These are phyloP conservation scores for Pythium myriotylum DNA, from an alignment of 352 stramenopile species.

Conservation along the genomic window DNA sequence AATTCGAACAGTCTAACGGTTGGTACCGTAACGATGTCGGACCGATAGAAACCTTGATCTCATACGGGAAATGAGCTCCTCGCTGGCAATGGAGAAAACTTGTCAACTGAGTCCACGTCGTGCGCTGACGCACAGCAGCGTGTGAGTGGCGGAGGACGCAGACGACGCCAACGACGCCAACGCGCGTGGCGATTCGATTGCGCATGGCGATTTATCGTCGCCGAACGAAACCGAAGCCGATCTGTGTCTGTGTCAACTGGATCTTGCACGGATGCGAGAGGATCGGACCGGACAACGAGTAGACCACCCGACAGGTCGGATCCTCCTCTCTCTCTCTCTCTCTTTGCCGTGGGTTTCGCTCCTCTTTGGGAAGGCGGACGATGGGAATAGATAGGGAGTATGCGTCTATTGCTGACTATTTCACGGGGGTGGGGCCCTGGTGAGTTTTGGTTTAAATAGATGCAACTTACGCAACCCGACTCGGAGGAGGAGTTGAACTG, in stretches of 20 bases:
- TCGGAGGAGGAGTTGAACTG: not conserved
- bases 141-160: not conserved
- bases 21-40: not conserved
- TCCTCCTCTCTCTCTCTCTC: too few species aligned
- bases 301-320: too few species aligned
- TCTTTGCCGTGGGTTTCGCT: too few species aligned
- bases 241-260: not conserved
- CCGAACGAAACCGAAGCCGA: not conserved
- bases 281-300: too few species aligned
- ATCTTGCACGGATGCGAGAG: not conserved
- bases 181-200: not conserved
- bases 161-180: not conserved
- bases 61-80: not conserved
- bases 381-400: too few species aligned
- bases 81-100: not conserved
- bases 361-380: too few species aligned
- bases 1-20: not conserved
- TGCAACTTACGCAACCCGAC: slow-evolving; percentile 15
- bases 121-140: not conserved
- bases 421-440: too few species aligned
- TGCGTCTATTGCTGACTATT: slow-evolving; percentile 1
- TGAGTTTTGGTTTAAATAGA: slow-evolving; percentile 19
- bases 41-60: slow-evolving; percentile 1
- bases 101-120: not conserved
- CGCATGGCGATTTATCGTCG: not conserved